phyloP scores from a whole-genome alignment of 495 filamentous ascomycete species.

The Trichocladium uniseriatum region DNA sequence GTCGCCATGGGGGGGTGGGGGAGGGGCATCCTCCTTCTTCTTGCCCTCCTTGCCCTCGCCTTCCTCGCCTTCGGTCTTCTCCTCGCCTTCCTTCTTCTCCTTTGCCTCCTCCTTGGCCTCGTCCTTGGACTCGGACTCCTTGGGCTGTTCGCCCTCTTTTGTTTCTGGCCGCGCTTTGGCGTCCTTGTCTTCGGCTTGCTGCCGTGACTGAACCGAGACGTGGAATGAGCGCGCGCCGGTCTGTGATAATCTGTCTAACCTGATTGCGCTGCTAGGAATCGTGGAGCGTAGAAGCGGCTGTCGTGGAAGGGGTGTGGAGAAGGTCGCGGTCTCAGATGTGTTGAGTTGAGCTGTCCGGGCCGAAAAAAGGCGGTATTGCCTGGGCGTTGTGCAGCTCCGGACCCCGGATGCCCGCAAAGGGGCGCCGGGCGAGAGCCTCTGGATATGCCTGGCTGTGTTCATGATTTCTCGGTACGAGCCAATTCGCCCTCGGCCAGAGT shows the following conservation, averaged over 20 bases:
- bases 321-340: slow-evolving; percentile 13
- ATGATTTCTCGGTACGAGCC: slow-evolving; percentile 27
- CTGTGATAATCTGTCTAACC: slow-evolving; percentile 24
- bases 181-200: slow-evolving; percentile 23
- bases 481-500: background rate
- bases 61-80: slow-evolving; percentile 37
- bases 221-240: slow-evolving; percentile 35
- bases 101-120: slow-evolving; percentile 43
- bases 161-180: slow-evolving; percentile 30
- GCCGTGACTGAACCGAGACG: slow-evolving; percentile 26
- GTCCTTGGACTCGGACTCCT: slow-evolving; percentile 32
- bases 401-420: slow-evolving; percentile 30
- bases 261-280: slow-evolving; percentile 32
- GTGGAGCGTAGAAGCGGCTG: slow-evolving; percentile 34
- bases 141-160: slow-evolving; percentile 26
- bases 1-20: slow-evolving; percentile 90
- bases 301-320: slow-evolving; percentile 21
- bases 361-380: slow-evolving; percentile 51
- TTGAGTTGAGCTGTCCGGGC: slow-evolving; percentile 20
- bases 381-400: slow-evolving; percentile 42
- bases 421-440: slow-evolving; percentile 32
- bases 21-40: slow-evolving; percentile 67
- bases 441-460: slow-evolving; percentile 38
- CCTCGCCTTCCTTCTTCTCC: slow-evolving; percentile 34
- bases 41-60: slow-evolving; percentile 43